phyloP scores from a whole-genome alignment of 2,329 filamentous ascomycete species.

The Trichophyton rubrum region DNA sequence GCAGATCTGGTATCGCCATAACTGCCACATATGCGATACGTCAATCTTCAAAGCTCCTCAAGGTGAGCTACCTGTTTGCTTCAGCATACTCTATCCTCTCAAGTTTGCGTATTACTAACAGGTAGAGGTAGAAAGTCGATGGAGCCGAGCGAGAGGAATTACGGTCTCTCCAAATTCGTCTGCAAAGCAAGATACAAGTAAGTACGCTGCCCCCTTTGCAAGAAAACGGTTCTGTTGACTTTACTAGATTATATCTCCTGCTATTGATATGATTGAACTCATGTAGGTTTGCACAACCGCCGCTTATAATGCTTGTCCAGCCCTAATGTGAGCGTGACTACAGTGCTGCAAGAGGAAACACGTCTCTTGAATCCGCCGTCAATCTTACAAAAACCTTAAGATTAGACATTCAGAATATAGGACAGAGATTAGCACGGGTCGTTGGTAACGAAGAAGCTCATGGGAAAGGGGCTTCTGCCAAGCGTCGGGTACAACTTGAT shows the following conservation, averaged over 20 bases:
- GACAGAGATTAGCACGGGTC: slow-evolving; percentile 58
- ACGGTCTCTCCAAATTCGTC: slow-evolving; percentile 53
- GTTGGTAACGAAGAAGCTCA: slow-evolving; percentile 44
- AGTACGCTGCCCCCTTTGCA: slow-evolving; percentile 13
- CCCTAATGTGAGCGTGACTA: slow-evolving; percentile 11
- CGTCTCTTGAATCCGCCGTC: slow-evolving; percentile 71
- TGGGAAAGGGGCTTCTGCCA: slow-evolving; percentile 25
- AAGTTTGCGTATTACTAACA: not conserved
- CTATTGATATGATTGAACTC: slow-evolving; percentile 84
- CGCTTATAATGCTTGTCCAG: slow-evolving; percentile 8
- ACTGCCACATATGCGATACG: slow-evolving; percentile 76
- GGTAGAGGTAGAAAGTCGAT: slow-evolving; percentile 46
- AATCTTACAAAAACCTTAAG: slow-evolving; percentile 70
- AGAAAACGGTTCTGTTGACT: slow-evolving; percentile 3
- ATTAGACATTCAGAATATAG: slow-evolving; percentile 69
- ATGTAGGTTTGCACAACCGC: slow-evolving; percentile 43
- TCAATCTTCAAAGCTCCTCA: slow-evolving; percentile 66
- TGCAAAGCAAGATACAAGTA: slow-evolving; percentile 77
- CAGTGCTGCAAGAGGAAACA: slow-evolving; percentile 60
- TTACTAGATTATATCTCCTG: slow-evolving; percentile 65
- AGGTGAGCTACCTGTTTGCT: slow-evolving; percentile 31
- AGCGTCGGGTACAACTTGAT: slow-evolving; percentile 45
- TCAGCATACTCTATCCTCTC: not conserved
- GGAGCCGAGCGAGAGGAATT: slow-evolving; percentile 62
- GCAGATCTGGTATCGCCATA: slow-evolving; percentile 63